Percentiles rank a stretch among this genome's conserved stretches.
These are phyloP conservation scores for Suillus subluteus DNA, from an alignment of 768 basidiomycete genomes.

Conservation along the genomic window DNA sequence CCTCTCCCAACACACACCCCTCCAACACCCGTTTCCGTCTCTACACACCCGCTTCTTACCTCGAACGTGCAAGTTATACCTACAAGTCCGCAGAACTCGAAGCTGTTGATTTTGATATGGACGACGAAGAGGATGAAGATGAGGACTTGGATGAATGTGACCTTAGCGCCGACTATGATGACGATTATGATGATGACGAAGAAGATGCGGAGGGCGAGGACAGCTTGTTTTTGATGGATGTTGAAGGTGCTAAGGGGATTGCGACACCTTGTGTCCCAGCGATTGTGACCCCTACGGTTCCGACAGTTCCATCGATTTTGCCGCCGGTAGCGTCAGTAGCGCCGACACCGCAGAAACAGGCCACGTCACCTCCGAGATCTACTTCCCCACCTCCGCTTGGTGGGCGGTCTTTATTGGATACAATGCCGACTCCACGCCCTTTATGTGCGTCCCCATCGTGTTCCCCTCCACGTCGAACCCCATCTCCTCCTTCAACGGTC, in stretches of 20 bases:
- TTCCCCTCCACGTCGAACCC: background rate
- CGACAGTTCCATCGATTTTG: background rate
- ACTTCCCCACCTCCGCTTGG: background rate
- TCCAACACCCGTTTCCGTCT: constrained; percentile 29
- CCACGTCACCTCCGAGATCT: background rate
- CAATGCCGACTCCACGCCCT: background rate
- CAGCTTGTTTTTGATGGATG: constrained; percentile 2
- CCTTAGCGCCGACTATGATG: constrained; percentile 13
- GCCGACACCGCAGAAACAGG: background rate
- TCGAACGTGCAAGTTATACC: constrained; percentile 29
- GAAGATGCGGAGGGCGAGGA: constrained; percentile 20
- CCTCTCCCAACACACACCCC: background rate
- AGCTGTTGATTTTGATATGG: constrained; percentile 34
- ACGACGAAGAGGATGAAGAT: constrained; percentile 32
- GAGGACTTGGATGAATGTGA: constrained; percentile 37
- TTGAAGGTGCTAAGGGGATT: background rate
- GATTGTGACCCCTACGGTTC: background rate
- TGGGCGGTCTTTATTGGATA: background rate
- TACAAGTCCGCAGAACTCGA: constrained; percentile 29
- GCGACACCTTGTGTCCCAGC: background rate
- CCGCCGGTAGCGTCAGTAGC: background rate
- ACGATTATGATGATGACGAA: constrained; percentile 20
- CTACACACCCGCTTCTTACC: constrained; percentile 28
- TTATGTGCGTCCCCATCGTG: background rate
- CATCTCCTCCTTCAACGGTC: background rate